Evolutionary conservation across 2,329 filamentous ascomycete genomes (phyloP), one percentile per base, ranked within the genome.

Genomic region (Aspergillus sp.): DNA sequence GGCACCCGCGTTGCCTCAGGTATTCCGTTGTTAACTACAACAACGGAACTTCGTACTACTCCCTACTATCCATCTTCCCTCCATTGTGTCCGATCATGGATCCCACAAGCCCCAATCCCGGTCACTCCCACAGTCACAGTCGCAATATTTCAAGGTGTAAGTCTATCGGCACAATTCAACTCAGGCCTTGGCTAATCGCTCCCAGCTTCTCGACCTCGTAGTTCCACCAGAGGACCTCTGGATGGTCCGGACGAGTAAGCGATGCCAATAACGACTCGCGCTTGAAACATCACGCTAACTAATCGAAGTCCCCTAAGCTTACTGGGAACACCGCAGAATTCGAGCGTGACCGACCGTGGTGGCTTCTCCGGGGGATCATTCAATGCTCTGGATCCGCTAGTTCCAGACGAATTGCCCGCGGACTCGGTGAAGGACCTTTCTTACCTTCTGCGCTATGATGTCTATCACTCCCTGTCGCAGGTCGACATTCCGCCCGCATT

Each of bases 381-480:
- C 50, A 70, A 64, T 42, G 69, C 69, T 58, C 69, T 78, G 58
- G 73, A 79, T 54, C 70, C 73, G 24, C 62, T 76, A 29, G 67
- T 68, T 58, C 62, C 72, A 67, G 66, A 69, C 57, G 67, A 74
- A 18, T 63, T 75, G 53, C 60, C 73, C 49, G 73, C 78, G 58
- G 68, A 76, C 11, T 73, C 80, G n/a, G 75, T 80, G 39, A 90
- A 90, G 69, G 89, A 96, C 78, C 90, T 96, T 66, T 86, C 88
- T 18, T 94, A 90, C 73, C 86, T 97, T 50, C 84, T 95, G 11
- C 86, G 88, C 20, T 88, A 91, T 3, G 86, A 91, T 64, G 89
- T 93, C 57, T 97, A 94, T 79, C 93, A 96, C 71, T 87, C 89
- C 1, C 81, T 97, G 24, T 87, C 89, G 0, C 84, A 84, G 16